Evolutionary conservation across 495 filamentous ascomycete species (phyloP), one percentile per base, ranked within the genome.

Genomic region (Trichoderma asperelloides): DNA sequence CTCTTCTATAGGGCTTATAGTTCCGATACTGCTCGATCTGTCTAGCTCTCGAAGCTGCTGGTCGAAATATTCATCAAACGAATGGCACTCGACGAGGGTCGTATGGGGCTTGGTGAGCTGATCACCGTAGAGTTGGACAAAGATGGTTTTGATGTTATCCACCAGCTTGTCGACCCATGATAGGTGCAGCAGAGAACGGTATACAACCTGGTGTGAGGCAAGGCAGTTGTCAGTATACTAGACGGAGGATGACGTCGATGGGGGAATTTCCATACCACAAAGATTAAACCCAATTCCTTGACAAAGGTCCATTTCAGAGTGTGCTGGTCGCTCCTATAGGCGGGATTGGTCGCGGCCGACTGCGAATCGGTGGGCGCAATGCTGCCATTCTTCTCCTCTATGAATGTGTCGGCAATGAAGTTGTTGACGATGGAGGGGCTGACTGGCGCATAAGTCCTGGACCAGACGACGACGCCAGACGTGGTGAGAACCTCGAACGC

Each of bases 111-210:
- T 91, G 76, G 86, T 92, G 62, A 98, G 78, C 71, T 97, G 91
- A 60, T 92, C 89, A 57, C 88, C 90, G 74, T 97, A 98, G 30
- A 97, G 81, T 66, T 91, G 88, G 65, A 91, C 85, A 73, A 98
- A 98, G 39, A 98, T 85, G 8, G 90, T 91, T 69, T 88, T 90
- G 65, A 98, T 90, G 69, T 97, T 96, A 72, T 97, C 93, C 67
- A 98, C 82, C 25, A 98, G 90, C 76, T 93, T 94, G 74, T 98
- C 95, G 70, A 98, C 91, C 95, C 95, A 98, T 2, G 91, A 91
- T 18, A 98, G 87, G 74, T 97, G 94, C 11, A 98, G 79, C 9
- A 98, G 85, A 30, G 93, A 97, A 75, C 96, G 91, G 77, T 98
- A 98, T 67, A 98, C 95, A 65, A 94, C 95, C 94, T 98, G 72